Conservation (phyloP, 1,284 basidiomycete species). For the Meira miltonrushii region DNA sequence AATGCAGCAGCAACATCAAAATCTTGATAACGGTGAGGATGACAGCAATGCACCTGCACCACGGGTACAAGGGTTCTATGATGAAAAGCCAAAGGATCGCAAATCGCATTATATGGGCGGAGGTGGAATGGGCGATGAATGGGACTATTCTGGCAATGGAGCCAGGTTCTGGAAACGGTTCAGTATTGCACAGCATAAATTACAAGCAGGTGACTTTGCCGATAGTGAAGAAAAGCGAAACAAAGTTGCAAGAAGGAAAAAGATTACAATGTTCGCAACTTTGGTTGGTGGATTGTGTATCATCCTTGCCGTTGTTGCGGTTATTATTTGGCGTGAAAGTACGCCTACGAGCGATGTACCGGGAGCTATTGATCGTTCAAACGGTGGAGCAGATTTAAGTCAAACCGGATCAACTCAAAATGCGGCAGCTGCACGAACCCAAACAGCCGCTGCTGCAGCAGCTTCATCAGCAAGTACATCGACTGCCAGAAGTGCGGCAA, state of each 20-base stretch:
- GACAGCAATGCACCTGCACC: slow-evolving; percentile 13
- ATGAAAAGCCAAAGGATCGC: slow-evolving; percentile 37
- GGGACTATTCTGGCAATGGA: slow-evolving; percentile 39
- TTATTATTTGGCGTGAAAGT: slow-evolving; percentile 41
- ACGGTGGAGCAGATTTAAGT: slow-evolving; percentile 4
- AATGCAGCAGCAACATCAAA: slow-evolving; percentile 7
- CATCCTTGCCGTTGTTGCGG: slow-evolving; percentile 30
- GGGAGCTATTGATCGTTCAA: slow-evolving; percentile 8
- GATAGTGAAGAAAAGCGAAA: slow-evolving; percentile 17
- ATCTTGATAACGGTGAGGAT: slow-evolving; percentile 2
- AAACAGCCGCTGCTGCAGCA: neutral
- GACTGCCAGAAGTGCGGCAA: too few relatives aligned
- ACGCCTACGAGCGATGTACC: neutral
- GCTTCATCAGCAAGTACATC: too few relatives aligned
- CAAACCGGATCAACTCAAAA: neutral
- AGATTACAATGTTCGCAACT: slow-evolving; percentile 24
- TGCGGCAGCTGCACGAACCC: neutral
- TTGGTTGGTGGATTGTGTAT: slow-evolving; percentile 25
- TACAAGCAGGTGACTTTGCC: slow-evolving; percentile 24
- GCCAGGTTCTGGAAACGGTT: slow-evolving; percentile 46
- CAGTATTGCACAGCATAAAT: slow-evolving; percentile 30
- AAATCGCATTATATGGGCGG: slow-evolving; percentile 39
- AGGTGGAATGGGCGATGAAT: slow-evolving; percentile 37
- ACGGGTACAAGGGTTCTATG: slow-evolving; percentile 28
- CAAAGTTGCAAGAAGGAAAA: slow-evolving; percentile 22